Base-by-base conservation (phyloP, 345 rosid genomes). In the Limnanthes douglasii region DNA sequence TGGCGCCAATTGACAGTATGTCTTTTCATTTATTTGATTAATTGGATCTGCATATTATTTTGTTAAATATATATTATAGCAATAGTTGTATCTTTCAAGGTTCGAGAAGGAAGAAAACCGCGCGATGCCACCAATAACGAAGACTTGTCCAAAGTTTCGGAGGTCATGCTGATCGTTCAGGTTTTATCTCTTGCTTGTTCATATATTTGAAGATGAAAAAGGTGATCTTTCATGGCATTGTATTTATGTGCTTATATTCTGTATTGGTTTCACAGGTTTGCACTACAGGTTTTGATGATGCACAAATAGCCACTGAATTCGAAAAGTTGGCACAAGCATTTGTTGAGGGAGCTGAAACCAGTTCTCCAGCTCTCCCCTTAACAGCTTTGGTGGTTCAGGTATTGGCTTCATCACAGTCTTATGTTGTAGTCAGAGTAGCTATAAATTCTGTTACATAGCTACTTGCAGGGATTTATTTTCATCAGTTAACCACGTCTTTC, bases 161-260 rank as follows among this genome's bases (percentile, higher is more conserved):
- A 90, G 64, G 92, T 77, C 67, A 74, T 90, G 94, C 79, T 90
- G 41, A 84, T 90, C 14, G 75, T 75, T 57, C 98, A 90, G 96
- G 98, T 88, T 61, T n/a, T 47, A 68, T 60, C 25, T 57, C 45
- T 11, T 16, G 20, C 6, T 13, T n/a, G n/a, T n/a, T 23, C 18
- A 45, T 39, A 26, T 25, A 18, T 5, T 48, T 33, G 20, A 14
- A 40, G 3, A 22, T 23, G 27, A 34, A 34, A 6, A 8, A 22
- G 17, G 14, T 13, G 28, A 26, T 47, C 3, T 10, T 6, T n/a
- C 22, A 34, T 22, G 25, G 15, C 18, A 21, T 43, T 19, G 20
- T 46, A 18, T 46, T 34, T 10, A 17, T 23, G 15, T 30, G 10
- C 42, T 13, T 35, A 3, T 36, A 13, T 54, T 4, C 1, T 21